Base-by-base conservation (phyloP, 2,329 filamentous ascomycete species). In the Aureobasidium melanogenum region DNA sequence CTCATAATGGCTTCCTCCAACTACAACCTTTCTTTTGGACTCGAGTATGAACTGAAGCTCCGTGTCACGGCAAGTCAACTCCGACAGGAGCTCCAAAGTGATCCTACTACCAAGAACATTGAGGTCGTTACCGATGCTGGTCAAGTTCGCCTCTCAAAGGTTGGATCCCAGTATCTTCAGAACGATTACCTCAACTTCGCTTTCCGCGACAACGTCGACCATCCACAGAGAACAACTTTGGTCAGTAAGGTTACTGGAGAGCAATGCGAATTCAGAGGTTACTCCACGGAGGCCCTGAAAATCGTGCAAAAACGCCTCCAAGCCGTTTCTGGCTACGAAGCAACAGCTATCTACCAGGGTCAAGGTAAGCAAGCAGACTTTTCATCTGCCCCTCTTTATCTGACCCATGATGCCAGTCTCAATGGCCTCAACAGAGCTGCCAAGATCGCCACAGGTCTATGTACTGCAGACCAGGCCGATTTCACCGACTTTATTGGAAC, bases 11-110 rank as follows among this genome's bases (percentile, higher is more conserved):
- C 34, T 54, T 54, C 36, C 47, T 47, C 32, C 12, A 54, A 34
- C n/a, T n/a, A n/a, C 22, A 44, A 38, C 38, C 10, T 47, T 4
- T 47, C 54, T 15, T 57, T 57, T 14, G 54, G 54, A 8, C 12
- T 47, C 4, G 54, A 57, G 30, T 57, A 57, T 5, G 54, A 57
- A 22, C 14, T 57, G 3, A 57, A 57, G 41, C 54, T 57, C 15
- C 54, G 41, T 26, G 3, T 57, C 15, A 57, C 54, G 1, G 12
- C 14, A 14, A 17, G 24, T 7, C 54, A 57, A 38, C 28, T 57
- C 7, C 28, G 38, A 17, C 3, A 57, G 22, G 41, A 57, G 24
- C 52, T 56, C 19, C 6, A 9, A 3, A 44, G 26, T n/a, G 19
- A 56, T 8, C 10, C 39, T n/a, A 7, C 19, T 7, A 57, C 28